Percentiles rank a stretch among this genome's conserved stretches.
phyloP scores from a whole-genome alignment of 306 rosid genomes.

The Vicia villosa region DNA sequence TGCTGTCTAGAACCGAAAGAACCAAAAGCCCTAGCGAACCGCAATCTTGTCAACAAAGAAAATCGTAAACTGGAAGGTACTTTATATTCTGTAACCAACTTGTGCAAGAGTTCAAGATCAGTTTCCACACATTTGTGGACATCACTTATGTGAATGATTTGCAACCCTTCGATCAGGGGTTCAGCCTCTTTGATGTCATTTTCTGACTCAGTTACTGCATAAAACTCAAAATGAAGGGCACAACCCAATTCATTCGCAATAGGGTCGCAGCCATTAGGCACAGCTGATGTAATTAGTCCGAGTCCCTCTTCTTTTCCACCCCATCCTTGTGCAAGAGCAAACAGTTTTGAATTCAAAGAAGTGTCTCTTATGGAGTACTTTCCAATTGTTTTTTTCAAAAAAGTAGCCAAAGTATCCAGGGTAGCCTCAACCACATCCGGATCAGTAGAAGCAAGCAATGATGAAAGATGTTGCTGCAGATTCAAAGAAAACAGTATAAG shows the following conservation, averaged over 20 bases:
- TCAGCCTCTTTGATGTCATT: constrained; percentile 46
- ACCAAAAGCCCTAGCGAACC: constrained; percentile 94
- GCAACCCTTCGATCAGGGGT: constrained; percentile 63
- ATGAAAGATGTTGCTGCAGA: constrained; percentile 97
- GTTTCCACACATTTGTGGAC: constrained; percentile 65
- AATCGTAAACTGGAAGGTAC: constrained; percentile 81
- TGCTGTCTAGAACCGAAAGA: constrained; percentile 81
- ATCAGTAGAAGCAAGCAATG: constrained; percentile 93
- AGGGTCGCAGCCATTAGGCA: constrained; percentile 64
- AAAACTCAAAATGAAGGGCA: constrained; percentile 95
- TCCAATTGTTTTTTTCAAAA: constrained; percentile 91
- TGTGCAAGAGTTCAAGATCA: constrained; percentile 80
- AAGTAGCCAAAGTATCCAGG: constrained; percentile 86
- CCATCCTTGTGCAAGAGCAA: constrained; percentile 97
- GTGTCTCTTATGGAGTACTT: constrained; percentile 79
- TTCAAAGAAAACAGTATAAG: constrained; percentile 36
- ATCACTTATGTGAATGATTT: constrained; percentile 71
- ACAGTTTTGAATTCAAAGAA: constrained; percentile 82
- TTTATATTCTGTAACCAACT: constrained; percentile 72
- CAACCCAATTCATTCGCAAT: constrained; percentile 75
- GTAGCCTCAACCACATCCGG: constrained; percentile 95
- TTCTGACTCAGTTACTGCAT: constrained; percentile 65
- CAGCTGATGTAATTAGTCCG: constrained; percentile 84
- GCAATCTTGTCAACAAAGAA: constrained; percentile 89
- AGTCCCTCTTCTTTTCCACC: constrained; percentile 99